Base-by-base conservation (phyloP, 1,284 basidiomycete species). In the Leccinum fallax region DNA sequence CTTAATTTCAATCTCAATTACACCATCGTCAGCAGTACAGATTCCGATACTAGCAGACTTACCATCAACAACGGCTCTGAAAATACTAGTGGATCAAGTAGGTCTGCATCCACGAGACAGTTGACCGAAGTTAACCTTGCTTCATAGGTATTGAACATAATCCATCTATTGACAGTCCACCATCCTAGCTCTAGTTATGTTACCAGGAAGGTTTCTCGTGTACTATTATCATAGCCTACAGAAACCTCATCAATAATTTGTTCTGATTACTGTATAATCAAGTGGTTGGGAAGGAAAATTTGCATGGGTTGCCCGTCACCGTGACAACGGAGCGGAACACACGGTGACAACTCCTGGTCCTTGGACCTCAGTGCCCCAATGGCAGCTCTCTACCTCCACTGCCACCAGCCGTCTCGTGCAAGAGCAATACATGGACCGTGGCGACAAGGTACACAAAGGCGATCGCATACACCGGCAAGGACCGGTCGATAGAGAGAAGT, bases 381-480 rank as follows among this genome's bases (percentile, higher is more conserved):
- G 16, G 16, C 46, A 48, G 55, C 36, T 57, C 72, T 0, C 65
- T 54, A 10, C 7, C 24, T 26, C 2, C 43, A 26, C 48, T 34
- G 2, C 46, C 56, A 2, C 56, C 61, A 5, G 72, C 73, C 16
- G 66, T 65, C 64, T 80, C 81, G 19, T 74, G 78, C 63, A 96
- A 74, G 26, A 89, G 69, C 28, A 93, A 71, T 13, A 92, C 85
- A 70, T 86, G 93, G 16, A 81, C 66, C 1, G 89, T 90, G 6
- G 91, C 88, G 53, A 90, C 66, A 36, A 84, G 69, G 72, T 95
- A 93, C 55, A 93, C 82, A 2, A 78, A 82, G 38, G 90, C 85
- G 67, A 91, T 90, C 24, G 85, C 82, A 67, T 94, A 92, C 46
- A 97, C 89, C 0, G 95, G 95, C 60, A 95, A 79, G 0, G 90